Percentiles rank a stretch among this genome's conserved stretches.
These are phyloP conservation scores for Gliomastix tumulicola DNA, from an alignment of 2,329 filamentous ascomycete species.

Conservation along the genomic window DNA sequence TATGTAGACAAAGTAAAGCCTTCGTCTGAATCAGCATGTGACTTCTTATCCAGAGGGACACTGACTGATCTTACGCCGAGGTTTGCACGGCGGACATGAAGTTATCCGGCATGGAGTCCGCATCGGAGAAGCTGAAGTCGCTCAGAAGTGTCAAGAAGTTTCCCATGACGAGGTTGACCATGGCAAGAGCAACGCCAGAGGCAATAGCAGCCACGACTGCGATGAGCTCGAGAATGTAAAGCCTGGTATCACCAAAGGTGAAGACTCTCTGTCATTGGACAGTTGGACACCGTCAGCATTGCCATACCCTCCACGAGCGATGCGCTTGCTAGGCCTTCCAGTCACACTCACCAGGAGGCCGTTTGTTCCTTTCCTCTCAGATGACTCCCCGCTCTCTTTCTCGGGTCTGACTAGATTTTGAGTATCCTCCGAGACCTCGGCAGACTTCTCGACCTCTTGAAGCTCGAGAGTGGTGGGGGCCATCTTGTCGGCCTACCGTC, in stretches of 20 bases:
- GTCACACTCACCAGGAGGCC: background rate
- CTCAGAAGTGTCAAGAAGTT: slow-evolving; percentile 15
- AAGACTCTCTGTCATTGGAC: slow-evolving; percentile 18
- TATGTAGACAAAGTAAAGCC: slow-evolving; percentile 18
- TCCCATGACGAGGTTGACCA: slow-evolving; percentile 19
- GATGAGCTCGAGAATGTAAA: slow-evolving; percentile 15
- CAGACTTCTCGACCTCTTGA: slow-evolving; percentile 1
- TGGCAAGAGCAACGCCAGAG: slow-evolving; percentile 16
- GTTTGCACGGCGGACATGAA: slow-evolving; percentile 10
- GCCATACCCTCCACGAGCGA: background rate
- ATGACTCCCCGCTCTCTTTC: background rate
- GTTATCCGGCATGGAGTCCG: slow-evolving; percentile 5
- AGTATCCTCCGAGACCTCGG: background rate
- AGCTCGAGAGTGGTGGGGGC: background rate
- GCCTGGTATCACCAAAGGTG: slow-evolving; percentile 9
- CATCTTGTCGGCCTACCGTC: background rate
- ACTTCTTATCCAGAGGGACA: background rate
- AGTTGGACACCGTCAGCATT: too few relatives aligned
- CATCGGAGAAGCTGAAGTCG: slow-evolving; percentile 6
- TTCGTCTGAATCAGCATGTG: background rate
- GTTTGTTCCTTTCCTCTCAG: background rate
- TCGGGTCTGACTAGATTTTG: background rate
- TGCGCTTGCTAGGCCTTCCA: background rate
- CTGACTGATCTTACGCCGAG: background rate
- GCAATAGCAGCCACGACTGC: slow-evolving; percentile 13